Evolutionary conservation across 1,284 basidiomycete species (phyloP), one percentile per base, ranked within the genome.

Genomic region (Trametes pubescens): DNA sequence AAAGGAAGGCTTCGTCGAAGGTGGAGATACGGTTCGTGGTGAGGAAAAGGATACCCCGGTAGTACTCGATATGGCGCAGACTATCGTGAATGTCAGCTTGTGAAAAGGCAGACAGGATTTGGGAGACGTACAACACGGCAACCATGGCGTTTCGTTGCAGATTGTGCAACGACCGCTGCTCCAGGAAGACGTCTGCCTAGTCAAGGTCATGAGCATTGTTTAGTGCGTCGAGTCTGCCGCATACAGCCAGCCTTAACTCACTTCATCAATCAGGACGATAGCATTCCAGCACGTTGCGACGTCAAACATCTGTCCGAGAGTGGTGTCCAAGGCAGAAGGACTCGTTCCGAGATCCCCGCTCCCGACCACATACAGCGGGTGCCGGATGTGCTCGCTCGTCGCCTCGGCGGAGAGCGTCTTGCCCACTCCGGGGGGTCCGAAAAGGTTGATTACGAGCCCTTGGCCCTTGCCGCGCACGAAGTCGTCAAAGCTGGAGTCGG

Each of bases 1-100:
- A 87, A 51, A 87, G 80, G 81, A 88, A 89, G 9, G 87, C 88
- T 68, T 86, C 84, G 72, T 88, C 87, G 73, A 88, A 88, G 2
- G 83, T 80, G 64, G 83, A 82, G 52, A 89, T 84, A 40, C 87
- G 82, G 71, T 88, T 89, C 11, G 87, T 89, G 24, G 87, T 88
- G 49, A 90, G 78, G 80, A 90, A 87, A 24, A 48, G 47, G 22
- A 48, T 48, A 6, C 47, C 47, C 11, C 47, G 24, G 47, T 48
- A 48, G 24, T 87, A 88, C 70, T 89, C 86, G 60, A 88, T 80
- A 66, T 84, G 83, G 22, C 85, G 82, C 46, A 86, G 77, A 78
- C 59, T 43, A 56, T 29, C 5, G 2, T 13, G 24, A 16, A 16
- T 4, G 1, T 48, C 24, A 48, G 47, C 7, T 10, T 16, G 13